Conservation (phyloP, 495 filamentous ascomycete species). For the Lineolata rhizophorae region DNA sequence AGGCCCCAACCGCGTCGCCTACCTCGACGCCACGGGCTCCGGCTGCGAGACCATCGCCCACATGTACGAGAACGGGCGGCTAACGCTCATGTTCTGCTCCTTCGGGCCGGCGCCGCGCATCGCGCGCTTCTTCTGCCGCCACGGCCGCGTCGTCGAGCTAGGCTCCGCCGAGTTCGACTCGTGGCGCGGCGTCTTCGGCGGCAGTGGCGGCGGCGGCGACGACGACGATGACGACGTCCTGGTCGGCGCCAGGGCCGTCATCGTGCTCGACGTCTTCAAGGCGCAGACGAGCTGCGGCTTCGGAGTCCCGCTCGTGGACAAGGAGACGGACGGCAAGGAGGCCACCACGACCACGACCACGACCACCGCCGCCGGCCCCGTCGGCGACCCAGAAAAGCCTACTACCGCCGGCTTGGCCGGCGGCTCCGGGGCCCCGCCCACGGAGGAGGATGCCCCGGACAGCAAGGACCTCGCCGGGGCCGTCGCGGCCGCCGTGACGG, state of each 20-base stretch:
- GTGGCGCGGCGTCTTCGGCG: conserved; percentile 10
- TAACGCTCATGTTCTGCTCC: conserved; percentile 49
- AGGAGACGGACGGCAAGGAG: not conserved
- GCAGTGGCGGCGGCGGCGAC: conserved; percentile 17
- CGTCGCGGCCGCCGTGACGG: conserved; percentile 4
- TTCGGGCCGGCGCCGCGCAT: conserved; percentile 45
- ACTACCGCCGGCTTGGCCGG: too few relatives aligned
- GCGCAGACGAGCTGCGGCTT: conserved; percentile 20
- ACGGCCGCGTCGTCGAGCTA: conserved; percentile 39
- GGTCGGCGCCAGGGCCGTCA: conserved; percentile 34
- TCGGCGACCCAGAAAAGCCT: too few relatives aligned
- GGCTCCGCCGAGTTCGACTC: conserved; percentile 19
- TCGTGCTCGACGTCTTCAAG: conserved; percentile 44
- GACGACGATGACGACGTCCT: conserved; percentile 17
- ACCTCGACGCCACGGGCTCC: conserved; percentile 48
- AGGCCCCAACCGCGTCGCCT: conserved; percentile 35
- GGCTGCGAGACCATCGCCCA: conserved; percentile 54
- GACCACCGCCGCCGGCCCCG: too few relatives aligned
- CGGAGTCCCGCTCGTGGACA: conserved; percentile 6
- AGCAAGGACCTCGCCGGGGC: conserved; percentile 3
- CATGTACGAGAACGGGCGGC: conserved; percentile 50
- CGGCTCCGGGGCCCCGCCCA: too few relatives aligned
- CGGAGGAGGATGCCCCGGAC: not conserved
- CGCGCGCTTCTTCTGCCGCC: conserved; percentile 47
- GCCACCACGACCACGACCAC: too few relatives aligned